Conservation (phyloP, 2,329 filamentous ascomycete genomes). For the Knoxdaviesia proteae region DNA sequence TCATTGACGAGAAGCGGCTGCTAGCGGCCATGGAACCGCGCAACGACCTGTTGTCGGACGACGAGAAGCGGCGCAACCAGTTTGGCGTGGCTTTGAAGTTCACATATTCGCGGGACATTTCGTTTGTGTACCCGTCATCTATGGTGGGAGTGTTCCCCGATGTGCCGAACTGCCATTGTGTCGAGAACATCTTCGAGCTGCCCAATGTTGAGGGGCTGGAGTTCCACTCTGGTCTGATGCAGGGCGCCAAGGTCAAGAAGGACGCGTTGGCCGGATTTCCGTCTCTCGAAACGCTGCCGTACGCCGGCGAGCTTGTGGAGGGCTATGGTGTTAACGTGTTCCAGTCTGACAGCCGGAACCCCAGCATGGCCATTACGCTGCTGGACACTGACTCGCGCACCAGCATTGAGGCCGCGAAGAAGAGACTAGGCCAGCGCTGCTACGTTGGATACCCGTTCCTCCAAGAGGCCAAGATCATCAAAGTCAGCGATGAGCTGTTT, state of each 20-base stretch:
- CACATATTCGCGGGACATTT: slow-evolving; percentile 55
- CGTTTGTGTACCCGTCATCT: slow-evolving; percentile 74
- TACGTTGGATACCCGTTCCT: slow-evolving; percentile 91
- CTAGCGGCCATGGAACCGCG: slow-evolving; percentile 70
- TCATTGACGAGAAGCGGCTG: slow-evolving; percentile 82
- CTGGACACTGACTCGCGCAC: slow-evolving; percentile 52
- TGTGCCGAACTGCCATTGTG: slow-evolving; percentile 65
- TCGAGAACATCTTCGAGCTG: slow-evolving; percentile 91
- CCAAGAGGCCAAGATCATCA: slow-evolving; percentile 76
- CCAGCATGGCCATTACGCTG: slow-evolving; percentile 84
- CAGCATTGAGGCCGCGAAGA: slow-evolving; percentile 50
- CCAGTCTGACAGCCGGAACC: slow-evolving; percentile 85
- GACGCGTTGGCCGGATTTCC: slow-evolving; percentile 87
- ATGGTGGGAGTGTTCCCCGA: slow-evolving; percentile 81
- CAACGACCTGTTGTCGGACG: slow-evolving; percentile 55
- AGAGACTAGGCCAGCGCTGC: slow-evolving; percentile 65
- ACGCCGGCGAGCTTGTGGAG: slow-evolving; percentile 47
- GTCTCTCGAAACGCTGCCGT: slow-evolving; percentile 67
- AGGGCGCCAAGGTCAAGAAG: slow-evolving; percentile 62
- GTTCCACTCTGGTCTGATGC: slow-evolving; percentile 63
- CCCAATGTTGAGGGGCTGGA: slow-evolving; percentile 81
- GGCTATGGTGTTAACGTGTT: slow-evolving; percentile 88
- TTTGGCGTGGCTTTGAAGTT: slow-evolving; percentile 91
- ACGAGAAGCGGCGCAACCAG: slow-evolving; percentile 65
- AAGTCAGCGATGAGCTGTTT: slow-evolving; percentile 84